Conservation (phyloP, 352 stramenopile genomes). For the Phytophthora sp. region DNA sequence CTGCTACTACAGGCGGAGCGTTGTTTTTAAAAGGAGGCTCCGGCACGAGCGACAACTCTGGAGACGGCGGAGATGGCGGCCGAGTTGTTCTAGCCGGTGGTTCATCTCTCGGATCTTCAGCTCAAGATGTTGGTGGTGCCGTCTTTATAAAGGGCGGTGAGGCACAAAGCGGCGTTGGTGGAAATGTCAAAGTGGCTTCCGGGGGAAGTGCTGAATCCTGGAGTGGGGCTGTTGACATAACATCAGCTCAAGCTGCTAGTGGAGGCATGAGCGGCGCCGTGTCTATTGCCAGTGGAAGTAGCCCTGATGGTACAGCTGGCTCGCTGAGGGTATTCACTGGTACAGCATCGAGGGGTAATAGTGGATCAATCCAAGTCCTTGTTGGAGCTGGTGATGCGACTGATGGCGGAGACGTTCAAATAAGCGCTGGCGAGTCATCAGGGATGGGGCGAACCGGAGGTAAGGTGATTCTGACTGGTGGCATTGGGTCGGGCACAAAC, state of each 20-base stretch:
- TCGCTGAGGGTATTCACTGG: conserved; percentile 48
- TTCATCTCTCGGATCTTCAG: conserved; percentile 54
- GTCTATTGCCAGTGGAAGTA: conserved; percentile 49
- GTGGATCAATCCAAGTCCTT: conserved; percentile 62
- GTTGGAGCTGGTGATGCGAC: conserved; percentile 65
- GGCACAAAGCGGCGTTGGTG: conserved; percentile 57
- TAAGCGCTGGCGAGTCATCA: conserved; percentile 69
- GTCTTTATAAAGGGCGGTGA: conserved; percentile 56
- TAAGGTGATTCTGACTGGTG: conserved; percentile 51
- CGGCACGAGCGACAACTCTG: conserved; percentile 71
- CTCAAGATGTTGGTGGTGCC: conserved; percentile 59
- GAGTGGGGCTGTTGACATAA: conserved; percentile 59
- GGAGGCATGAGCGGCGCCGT: conserved; percentile 67
- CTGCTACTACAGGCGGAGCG: conserved; percentile 56
- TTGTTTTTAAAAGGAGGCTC: conserved; percentile 53
- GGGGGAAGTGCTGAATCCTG: conserved; percentile 55
- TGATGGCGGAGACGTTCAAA: conserved; percentile 59
- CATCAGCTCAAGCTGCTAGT: conserved; percentile 50
- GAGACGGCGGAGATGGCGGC: conserved; percentile 74
- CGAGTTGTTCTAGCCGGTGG: conserved; percentile 54
- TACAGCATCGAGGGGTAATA: conserved; percentile 55
- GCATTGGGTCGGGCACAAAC: conserved; percentile 74
- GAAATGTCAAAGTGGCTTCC: conserved; percentile 51
- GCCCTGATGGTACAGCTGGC: conserved; percentile 47
- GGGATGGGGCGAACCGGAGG: conserved; percentile 57